These are phyloP conservation scores for Hsuehochloa calcarea DNA, from an alignment of 176 grass and related monocot species.

Conservation along the genomic window DNA sequence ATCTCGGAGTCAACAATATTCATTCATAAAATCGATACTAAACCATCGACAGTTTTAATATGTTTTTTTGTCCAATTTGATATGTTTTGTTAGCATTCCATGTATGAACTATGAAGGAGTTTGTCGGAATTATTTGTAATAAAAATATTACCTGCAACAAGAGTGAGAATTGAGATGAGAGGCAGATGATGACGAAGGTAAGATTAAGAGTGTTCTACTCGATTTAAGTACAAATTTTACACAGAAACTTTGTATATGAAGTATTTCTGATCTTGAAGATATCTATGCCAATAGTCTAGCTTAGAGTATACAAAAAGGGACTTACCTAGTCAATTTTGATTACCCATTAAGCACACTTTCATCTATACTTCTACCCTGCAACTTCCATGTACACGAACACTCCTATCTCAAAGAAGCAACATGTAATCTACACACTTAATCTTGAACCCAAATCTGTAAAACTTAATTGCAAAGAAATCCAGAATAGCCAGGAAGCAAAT, in stretches of 20 bases:
- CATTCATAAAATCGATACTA: too few species aligned
- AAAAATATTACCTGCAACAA: neutral
- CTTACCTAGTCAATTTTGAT: neutral
- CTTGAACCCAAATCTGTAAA: neutral
- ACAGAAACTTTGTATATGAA: neutral
- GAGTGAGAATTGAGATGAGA: neutral
- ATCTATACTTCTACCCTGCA: neutral
- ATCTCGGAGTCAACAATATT: too few species aligned
- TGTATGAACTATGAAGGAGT: neutral
- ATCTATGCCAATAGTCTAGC: neutral
- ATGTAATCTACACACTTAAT: neutral
- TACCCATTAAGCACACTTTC: neutral
- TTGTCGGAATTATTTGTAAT: neutral
- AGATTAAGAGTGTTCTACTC: neutral
- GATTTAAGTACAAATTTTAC: neutral
- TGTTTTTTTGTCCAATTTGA: neutral
- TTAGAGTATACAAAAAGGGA: neutral
- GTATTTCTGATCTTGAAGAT: neutral
- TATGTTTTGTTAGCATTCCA: neutral
- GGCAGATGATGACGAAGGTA: neutral
- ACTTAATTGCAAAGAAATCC: slow-evolving; percentile 7
- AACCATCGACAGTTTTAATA: too few species aligned
- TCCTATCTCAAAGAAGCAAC: neutral
- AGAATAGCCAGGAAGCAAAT: neutral
- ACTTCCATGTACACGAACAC: neutral